A percentile compares a stretch with the other conserved stretches of the same genome.
These are phyloP conservation scores for Fagopyrum esculentum DNA, from an alignment of 148 eudicot genomes.

Conservation along the genomic window DNA sequence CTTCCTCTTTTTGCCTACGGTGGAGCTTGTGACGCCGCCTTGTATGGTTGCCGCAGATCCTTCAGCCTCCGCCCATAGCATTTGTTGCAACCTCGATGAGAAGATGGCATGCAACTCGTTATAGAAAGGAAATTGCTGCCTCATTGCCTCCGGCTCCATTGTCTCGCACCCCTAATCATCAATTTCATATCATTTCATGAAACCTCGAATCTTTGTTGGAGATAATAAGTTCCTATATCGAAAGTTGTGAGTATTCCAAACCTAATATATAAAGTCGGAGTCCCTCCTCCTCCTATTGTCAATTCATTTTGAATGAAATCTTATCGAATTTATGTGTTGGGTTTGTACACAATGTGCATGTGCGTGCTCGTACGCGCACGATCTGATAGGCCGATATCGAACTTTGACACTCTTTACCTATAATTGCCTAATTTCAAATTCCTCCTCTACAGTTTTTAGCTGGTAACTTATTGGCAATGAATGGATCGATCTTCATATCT, in stretches of 20 bases:
- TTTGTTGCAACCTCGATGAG: slow-evolving; percentile 62
- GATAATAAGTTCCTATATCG: too few relatives aligned
- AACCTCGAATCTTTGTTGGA: background rate
- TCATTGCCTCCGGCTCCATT: slow-evolving; percentile 70
- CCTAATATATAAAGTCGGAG: too few relatives aligned
- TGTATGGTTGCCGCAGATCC: slow-evolving; percentile 26
- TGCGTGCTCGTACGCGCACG: too few relatives aligned
- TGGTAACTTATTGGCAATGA: too few relatives aligned
- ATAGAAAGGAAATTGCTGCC: slow-evolving; percentile 84
- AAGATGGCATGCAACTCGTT: slow-evolving; percentile 76
- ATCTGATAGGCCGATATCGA: too few relatives aligned
- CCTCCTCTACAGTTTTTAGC: background rate
- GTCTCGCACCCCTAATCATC: slow-evolving; percentile 49
- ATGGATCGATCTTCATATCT: too few relatives aligned
- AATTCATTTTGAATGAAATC: too few relatives aligned
- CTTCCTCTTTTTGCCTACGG: slow-evolving; percentile 30
- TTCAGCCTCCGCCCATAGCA: slow-evolving; percentile 82
- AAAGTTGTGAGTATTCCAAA: too few relatives aligned
- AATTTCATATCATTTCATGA: background rate
- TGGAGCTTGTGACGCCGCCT: background rate
- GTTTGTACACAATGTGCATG: too few relatives aligned
- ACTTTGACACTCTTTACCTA: background rate
- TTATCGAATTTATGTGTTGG: too few relatives aligned
- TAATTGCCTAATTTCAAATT: too few relatives aligned
- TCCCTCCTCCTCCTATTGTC: too few relatives aligned